These are phyloP conservation scores for Avena insularis DNA, from an alignment of 176 grass and related monocot species.

Conservation along the genomic window DNA sequence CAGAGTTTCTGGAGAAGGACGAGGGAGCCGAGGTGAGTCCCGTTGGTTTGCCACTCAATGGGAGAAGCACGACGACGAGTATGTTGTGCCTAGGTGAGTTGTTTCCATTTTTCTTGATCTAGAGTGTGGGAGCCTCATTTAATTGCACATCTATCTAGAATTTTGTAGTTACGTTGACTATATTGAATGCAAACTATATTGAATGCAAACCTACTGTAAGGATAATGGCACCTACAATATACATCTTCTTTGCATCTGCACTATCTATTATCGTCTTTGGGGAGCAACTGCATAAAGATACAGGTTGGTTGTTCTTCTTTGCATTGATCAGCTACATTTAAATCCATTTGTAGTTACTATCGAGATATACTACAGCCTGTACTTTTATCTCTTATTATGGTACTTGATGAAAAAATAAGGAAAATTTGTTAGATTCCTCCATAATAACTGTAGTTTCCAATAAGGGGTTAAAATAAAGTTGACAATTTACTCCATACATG, in stretches of 20 bases:
- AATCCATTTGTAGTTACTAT: not conserved
- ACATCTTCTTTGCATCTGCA: conserved; percentile 84
- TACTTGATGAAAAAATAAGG: not conserved
- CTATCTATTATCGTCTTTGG: conserved; percentile 86
- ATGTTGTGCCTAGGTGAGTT: too few species aligned
- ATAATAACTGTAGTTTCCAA: conserved; percentile 8
- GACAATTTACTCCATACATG: not conserved
- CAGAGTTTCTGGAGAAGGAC: too few species aligned
- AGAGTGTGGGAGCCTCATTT: not conserved
- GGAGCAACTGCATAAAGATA: conserved; percentile 82
- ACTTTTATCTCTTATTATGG: not conserved
- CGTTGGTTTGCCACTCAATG: too few species aligned
- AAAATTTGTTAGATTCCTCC: not conserved
- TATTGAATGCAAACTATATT: not conserved
- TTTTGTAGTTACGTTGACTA: not conserved
- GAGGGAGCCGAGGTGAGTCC: too few species aligned
- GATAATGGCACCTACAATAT: conserved; percentile 85
- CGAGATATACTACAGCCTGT: not conserved
- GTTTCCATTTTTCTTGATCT: too few species aligned
- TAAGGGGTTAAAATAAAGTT: not conserved
- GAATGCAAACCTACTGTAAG: conserved; percentile 50
- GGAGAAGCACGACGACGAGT: too few species aligned
- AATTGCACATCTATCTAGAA: not conserved
- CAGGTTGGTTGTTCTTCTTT: conserved; percentile 45
- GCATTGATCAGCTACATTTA: not conserved